Percentiles rank a stretch among this genome's conserved stretches.
Conservation (phyloP, 73 alveolate genomes). For the Tetrahymena malaccensis region DNA sequence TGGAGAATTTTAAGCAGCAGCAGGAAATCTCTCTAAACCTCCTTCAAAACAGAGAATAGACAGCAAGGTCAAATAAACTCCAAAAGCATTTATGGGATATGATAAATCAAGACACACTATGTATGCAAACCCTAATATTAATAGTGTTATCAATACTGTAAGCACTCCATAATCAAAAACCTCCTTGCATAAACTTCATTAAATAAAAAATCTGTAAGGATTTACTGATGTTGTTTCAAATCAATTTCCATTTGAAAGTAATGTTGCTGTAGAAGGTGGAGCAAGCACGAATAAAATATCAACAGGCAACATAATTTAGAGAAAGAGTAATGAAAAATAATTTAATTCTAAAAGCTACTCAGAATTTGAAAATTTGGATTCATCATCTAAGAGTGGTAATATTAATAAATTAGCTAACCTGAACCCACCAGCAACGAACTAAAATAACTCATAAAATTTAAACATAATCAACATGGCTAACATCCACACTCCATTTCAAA, state of each 20-base stretch:
- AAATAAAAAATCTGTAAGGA: neutral
- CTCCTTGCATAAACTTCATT: neutral
- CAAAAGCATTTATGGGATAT: neutral
- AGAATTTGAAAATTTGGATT: neutral
- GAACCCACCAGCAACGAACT: neutral
- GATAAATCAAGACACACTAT: neutral
- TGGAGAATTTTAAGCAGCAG: neutral
- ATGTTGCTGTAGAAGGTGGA: neutral
- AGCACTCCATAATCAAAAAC: neutral
- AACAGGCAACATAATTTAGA: neutral
- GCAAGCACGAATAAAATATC: neutral
- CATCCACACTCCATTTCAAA: neutral
- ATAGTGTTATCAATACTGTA: neutral
- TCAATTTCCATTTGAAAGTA: neutral
- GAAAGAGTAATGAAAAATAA: neutral
- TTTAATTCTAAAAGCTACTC: neutral
- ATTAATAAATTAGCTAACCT: neutral
- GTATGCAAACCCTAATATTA: neutral
- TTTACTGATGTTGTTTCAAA: neutral
- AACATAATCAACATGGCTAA: neutral
- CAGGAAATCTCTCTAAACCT: neutral
- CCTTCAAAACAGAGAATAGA: neutral
- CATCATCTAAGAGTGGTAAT: neutral
- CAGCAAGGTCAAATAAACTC: neutral
- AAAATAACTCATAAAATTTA: neutral